Conservation (phyloP, 2,329 filamentous ascomycete genomes). For the Lecanicillium sp. region DNA sequence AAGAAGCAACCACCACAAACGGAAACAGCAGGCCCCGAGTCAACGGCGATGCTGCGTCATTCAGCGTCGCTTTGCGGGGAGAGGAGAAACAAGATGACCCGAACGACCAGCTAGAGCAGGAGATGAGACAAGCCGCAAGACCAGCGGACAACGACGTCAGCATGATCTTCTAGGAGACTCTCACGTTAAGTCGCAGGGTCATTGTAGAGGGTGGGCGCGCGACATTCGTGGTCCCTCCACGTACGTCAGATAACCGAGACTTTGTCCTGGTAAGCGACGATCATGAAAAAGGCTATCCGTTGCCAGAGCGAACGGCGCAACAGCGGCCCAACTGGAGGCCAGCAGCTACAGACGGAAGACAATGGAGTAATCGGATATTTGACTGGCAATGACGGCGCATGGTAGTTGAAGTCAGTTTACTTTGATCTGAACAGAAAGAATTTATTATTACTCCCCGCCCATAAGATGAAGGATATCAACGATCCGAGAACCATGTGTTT, state of each 20-base stretch:
- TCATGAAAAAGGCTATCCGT: too few species aligned
- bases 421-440: not conserved
- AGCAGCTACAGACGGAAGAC: too few species aligned
- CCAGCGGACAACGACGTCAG: slow-evolving; percentile 48
- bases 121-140: slow-evolving; percentile 43
- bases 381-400: too few species aligned
- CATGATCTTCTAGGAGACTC: slow-evolving; percentile 55
- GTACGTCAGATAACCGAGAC: too few species aligned
- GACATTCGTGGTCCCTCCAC: too few species aligned
- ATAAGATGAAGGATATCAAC: not conserved
- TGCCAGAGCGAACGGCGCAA: too few species aligned
- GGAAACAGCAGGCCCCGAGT: slow-evolving; percentile 25
- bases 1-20: slow-evolving; percentile 19
- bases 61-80: slow-evolving; percentile 19
- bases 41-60: slow-evolving; percentile 23
- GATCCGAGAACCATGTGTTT: slow-evolving; percentile 9
- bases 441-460: not conserved
- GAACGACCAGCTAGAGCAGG: slow-evolving; percentile 48
- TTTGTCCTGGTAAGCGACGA: too few species aligned
- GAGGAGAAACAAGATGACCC: slow-evolving; percentile 35
- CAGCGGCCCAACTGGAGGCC: too few species aligned
- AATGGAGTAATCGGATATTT: too few species aligned
- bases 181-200: too few species aligned
- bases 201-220: too few species aligned
- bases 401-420: too few species aligned